These are phyloP conservation scores for Vinca minor DNA, from an alignment of 257 asterid species.

Conservation along the genomic window DNA sequence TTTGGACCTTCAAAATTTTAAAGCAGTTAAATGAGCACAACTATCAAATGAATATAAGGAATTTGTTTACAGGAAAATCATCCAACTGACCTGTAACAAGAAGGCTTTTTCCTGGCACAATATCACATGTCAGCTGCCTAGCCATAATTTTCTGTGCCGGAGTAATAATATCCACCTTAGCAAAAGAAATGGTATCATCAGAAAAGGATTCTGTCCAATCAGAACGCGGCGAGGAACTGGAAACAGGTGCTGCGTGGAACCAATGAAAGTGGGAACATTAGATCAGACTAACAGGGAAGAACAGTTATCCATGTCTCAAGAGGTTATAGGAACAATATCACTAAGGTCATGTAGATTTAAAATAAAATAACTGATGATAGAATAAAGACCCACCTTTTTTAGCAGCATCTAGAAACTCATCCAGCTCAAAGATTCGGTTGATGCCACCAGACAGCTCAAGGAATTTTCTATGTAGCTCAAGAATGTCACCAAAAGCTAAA, in stretches of 20 bases:
- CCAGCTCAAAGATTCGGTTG: constrained; percentile 86
- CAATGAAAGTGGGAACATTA: neutral
- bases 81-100: constrained; percentile 90
- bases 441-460: constrained; percentile 94
- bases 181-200: constrained; percentile 66
- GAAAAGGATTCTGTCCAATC: constrained; percentile 29
- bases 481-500: constrained; percentile 99
- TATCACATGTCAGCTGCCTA: constrained; percentile 62
- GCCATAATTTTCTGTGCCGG: constrained; percentile 87
- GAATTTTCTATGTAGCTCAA: constrained; percentile 87
- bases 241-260: constrained; percentile 36
- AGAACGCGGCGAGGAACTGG: constrained; percentile 27
- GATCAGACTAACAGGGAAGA: neutral
- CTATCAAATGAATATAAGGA: neutral
- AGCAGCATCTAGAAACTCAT: constrained; percentile 83
- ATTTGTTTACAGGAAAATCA: constrained; percentile 1
- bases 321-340: constrained; percentile 6
- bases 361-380: neutral
- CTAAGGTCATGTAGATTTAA: neutral
- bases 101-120: constrained; percentile 79
- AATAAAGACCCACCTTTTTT: constrained; percentile 53
- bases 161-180: constrained; percentile 76
- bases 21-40: neutral
- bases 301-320: neutral
- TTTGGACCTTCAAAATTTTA: constrained; percentile 64